Percentiles rank a stretch among this genome's conserved stretches.
Evolutionary conservation across 164 flowering plant genomes (phyloP).

Genomic region (Amborella trichopoda): DNA sequence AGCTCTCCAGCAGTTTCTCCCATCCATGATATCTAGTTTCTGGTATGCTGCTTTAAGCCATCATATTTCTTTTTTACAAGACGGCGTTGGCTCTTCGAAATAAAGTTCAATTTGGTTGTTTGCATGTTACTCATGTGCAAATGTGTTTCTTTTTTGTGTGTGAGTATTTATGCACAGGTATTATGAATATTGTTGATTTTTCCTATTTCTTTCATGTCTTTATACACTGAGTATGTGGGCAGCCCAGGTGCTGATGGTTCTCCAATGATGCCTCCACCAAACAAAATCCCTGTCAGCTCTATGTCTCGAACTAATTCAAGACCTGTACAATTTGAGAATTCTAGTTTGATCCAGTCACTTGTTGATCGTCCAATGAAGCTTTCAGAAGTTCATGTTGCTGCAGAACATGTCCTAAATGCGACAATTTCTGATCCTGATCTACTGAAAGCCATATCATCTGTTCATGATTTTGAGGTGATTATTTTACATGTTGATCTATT

Average conservation of each 20-base stretch:
- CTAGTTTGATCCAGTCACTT: slow-evolving; percentile 17
- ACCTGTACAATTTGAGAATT: slow-evolving; percentile 76
- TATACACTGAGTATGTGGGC: slow-evolving; percentile 20
- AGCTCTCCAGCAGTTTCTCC: too few relatives aligned
- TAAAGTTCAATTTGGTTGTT: too few relatives aligned
- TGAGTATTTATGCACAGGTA: too few relatives aligned
- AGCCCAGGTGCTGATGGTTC: slow-evolving; percentile 60
- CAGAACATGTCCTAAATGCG: slow-evolving; percentile 63
- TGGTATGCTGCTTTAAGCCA: too few relatives aligned
- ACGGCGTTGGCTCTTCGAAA: too few relatives aligned
- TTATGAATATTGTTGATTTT: background rate
- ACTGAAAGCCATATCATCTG: slow-evolving; percentile 57
- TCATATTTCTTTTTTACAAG: too few relatives aligned
- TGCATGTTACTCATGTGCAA: background rate
- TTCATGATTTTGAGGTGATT: slow-evolving; percentile 74
- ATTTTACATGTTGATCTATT: too few relatives aligned
- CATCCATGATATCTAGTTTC: too few relatives aligned
- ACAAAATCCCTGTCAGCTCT: slow-evolving; percentile 31
- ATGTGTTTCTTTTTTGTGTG: too few relatives aligned
- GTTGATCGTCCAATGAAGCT: slow-evolving; percentile 91
- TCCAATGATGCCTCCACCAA: slow-evolving; percentile 26
- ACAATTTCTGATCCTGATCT: slow-evolving; percentile 74
- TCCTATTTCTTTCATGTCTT: slow-evolving; percentile 2
- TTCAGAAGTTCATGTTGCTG: slow-evolving; percentile 88
- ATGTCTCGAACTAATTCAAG: slow-evolving; percentile 77